Evolutionary conservation across 1,139 yeast genomes (phyloP), one percentile per base, ranked within the genome.

Genomic region (Nakaseomyces glabratus): DNA sequence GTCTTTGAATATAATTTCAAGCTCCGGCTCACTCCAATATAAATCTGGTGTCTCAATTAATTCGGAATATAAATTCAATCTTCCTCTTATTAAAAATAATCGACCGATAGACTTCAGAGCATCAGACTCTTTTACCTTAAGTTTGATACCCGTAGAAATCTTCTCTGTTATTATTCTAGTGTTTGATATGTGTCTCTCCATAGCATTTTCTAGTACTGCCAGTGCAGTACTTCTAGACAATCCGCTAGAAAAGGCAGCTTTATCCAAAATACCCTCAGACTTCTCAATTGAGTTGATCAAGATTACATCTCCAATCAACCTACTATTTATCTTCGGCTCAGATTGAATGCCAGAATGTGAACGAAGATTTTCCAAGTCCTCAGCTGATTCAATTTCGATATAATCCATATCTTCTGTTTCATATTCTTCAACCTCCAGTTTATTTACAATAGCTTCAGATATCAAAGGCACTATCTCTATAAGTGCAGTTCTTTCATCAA

Each of bases 401-500:
- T 65, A 86, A 54, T 86, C 95, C 73, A 86, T 72, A 49, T 86
- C 96, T 51, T 86, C 96, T 26, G 85, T 73, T 48, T 86, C 95
- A 10, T 66, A 62, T 2, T 51, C 55, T 4, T 62, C 62, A 10
- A 33, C 31, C 4, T 36, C 28, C 47, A 76, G 76, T 4, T 70
- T 62, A 4, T 73, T 61, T 1, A 65, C 48, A 41, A 76, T 76
- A 4, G 77, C 71, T 0, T 45, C 44, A 21, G 55, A 52, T 14
- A 81, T 58, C 34, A 70, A 47, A 2, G 75, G 73, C n/a, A 68
- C 43, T 1, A 76, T 48, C 8, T 66, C 58, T 13, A 68, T 65
- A 4, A 60, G 46, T 1, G 62, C 51, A 8, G 58, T 55, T 0
- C 59, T 46, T 47, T 82, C 93, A 9, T 63, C 57, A 47, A 82